Evolutionary conservation across 2,329 filamentous ascomycete species (phyloP), one percentile per base, ranked within the genome.

Genomic region (Parasarocladium wereldwijsianum): DNA sequence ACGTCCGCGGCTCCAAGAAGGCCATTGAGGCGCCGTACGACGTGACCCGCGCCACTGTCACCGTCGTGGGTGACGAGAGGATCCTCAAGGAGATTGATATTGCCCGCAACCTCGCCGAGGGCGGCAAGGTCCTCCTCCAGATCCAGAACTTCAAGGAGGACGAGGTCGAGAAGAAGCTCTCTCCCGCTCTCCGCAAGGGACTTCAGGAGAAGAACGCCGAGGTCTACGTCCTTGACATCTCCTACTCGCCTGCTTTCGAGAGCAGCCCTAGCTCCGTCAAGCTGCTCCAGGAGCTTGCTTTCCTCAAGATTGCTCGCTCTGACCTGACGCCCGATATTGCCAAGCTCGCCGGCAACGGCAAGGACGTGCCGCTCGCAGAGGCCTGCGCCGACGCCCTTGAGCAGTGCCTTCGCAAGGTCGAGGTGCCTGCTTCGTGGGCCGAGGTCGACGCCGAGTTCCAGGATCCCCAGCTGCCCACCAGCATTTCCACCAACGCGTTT

Each of bases 81-180:
- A 62, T 98, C 3, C 62, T 98, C 11, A 74, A 78, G 40, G 75
- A 84, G 15, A 65, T 94, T 33, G 74, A 87, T 40, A 60, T 92
- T 14, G 49, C 86, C 20, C 66, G 73, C 38, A 75, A 68, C 29
- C 59, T 87, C 37, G 83, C 80, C 55, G 44, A 67, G 23, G 71
- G 72, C 31, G 80, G 79, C 32, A 77, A 74, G 38, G 54, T 94
- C 25, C 66, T 94, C 32, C 46, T 94, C 24, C 81, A 76, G 45
- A 66, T 90, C 15, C 67, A 82, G 17, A 76, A 74, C 41, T 72
- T 83, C 51, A 93, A 93, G 58, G 72, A 84, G 30, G 87, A 92
- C 25, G 85, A 94, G 20, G 52, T 86, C 6, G 87, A 96, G 60
- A 93, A 92, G 68, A 76, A 81, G 43, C 61, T 98, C 5, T 71